A percentile compares a stretch with the other conserved stretches of the same genome.
Evolutionary conservation across 148 eudicot genomes (phyloP).

Genomic region (Bassia scoparia): DNA sequence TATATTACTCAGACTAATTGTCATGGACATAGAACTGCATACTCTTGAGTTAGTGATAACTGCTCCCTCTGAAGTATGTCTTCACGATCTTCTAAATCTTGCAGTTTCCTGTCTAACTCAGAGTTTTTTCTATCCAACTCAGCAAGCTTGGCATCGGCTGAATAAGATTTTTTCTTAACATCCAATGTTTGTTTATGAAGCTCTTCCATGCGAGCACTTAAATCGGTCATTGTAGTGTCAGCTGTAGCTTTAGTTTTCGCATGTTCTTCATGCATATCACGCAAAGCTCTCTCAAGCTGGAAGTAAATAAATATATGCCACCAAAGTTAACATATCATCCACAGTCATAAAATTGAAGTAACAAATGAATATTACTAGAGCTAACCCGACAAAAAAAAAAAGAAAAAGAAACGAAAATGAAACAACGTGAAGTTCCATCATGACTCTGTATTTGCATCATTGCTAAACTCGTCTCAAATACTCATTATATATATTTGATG

Average conservation of each 20-base stretch:
- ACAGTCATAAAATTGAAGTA: background rate
- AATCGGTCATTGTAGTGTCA: slow-evolving; percentile 45
- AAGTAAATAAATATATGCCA: slow-evolving; percentile 7
- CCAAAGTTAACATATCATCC: slow-evolving; percentile 9
- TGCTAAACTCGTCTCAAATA: background rate
- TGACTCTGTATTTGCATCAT: background rate
- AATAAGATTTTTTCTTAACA: slow-evolving; percentile 52
- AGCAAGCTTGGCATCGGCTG: slow-evolving; percentile 63
- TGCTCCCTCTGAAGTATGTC: slow-evolving; percentile 56
- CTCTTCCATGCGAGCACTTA: slow-evolving; percentile 51
- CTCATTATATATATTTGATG: background rate
- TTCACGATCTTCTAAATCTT: slow-evolving; percentile 78
- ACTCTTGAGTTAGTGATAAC: slow-evolving; percentile 61
- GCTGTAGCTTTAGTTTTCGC: slow-evolving; percentile 48
- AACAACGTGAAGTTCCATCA: no score
- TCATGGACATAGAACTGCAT: slow-evolving; percentile 24
- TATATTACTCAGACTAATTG: slow-evolving; percentile 3
- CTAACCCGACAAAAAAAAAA: background rate
- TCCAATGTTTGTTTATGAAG: slow-evolving; percentile 51
- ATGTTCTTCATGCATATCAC: slow-evolving; percentile 49
- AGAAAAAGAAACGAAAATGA: no score
- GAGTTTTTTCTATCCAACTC: slow-evolving; percentile 61
- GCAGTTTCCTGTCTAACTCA: slow-evolving; percentile 70
- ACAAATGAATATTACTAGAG: background rate
- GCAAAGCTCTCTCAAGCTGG: slow-evolving; percentile 86